Evolutionary conservation across 2,329 filamentous ascomycete genomes (phyloP), one percentile per base, ranked within the genome.

Genomic region (Emmonsiellopsis sp.): DNA sequence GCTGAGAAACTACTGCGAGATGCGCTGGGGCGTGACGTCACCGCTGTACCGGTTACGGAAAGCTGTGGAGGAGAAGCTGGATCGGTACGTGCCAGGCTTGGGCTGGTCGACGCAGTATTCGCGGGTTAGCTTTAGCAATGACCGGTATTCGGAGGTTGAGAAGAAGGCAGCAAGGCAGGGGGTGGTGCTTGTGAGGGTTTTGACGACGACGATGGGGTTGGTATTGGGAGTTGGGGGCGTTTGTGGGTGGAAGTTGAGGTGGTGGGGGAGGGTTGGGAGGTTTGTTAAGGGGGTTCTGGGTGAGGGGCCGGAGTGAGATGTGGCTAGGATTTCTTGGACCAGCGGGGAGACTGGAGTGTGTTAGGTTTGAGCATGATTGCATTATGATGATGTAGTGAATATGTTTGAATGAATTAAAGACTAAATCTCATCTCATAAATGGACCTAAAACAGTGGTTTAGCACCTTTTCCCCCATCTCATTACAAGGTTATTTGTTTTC

Each of bases 41-140:
- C 84, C 81, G 0, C 65, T 85, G 0, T 97, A 97, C 65, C 80
- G 85, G 35, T 67, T 93, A 8, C 82, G 93, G 53, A 98, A 98
- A 71, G 84, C 77, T 59, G 74, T 96, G 11, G 93, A 98, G 66
- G 93, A 98, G 73, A 81, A 79, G 35, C 74, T 97, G 51, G 88
- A 86, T 51, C 79, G 86, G 11, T 84, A 86, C 62, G 65, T 94
- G 2, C 93, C 93, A 0, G 73, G 78, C 30, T 71, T 91, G 10
- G 93, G 92, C 0, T 96, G 92, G 84, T 83, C 86, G 65, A 98
- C 93, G 1, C 89, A 95, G 72, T 98, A 98, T 67, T 84, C 87
- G 0, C 80, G 92, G 16, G 85, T 98, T 7, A 95, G 90, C 61
- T 98, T 98, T 67, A 89, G 89, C 55, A 96, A 95, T 63, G 86